A percentile compares a stretch with the other conserved stretches of the same genome.
Conservation (phyloP, 495 filamentous ascomycete species). For the Oidiodendron maius region DNA sequence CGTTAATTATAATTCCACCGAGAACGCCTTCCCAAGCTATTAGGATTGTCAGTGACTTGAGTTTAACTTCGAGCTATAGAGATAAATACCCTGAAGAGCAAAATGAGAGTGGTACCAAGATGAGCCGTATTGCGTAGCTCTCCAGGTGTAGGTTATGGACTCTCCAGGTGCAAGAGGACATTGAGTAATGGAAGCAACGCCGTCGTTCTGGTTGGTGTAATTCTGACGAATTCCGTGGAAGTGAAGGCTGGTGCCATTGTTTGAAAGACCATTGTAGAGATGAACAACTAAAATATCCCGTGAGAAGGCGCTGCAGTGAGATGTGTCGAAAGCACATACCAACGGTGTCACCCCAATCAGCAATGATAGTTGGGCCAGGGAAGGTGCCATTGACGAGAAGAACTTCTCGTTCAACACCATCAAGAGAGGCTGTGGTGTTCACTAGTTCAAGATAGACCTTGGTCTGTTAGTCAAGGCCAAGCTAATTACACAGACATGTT, state of each 20-base stretch:
- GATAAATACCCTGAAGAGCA: slow-evolving; percentile 34
- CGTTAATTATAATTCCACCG: slow-evolving; percentile 40
- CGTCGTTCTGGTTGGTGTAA: slow-evolving; percentile 55
- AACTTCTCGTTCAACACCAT: slow-evolving; percentile 36
- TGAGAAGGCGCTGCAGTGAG: background rate
- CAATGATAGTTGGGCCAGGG: slow-evolving; percentile 24
- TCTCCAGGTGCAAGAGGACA: slow-evolving; percentile 56
- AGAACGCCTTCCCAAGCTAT: slow-evolving; percentile 50
- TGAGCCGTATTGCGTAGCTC: slow-evolving; percentile 36
- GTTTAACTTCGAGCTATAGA: too few relatives aligned
- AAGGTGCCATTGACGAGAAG: slow-evolving; percentile 19
- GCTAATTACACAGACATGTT: too few relatives aligned
- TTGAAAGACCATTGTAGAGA: slow-evolving; percentile 12
- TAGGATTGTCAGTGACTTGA: too few relatives aligned
- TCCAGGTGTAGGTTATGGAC: slow-evolving; percentile 42
- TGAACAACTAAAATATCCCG: slow-evolving; percentile 1
- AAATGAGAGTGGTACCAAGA: slow-evolving; percentile 39
- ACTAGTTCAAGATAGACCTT: slow-evolving; percentile 35
- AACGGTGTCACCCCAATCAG: slow-evolving; percentile 36
- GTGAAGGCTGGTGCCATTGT: slow-evolving; percentile 38
- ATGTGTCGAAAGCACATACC: background rate
- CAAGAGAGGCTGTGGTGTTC: slow-evolving; percentile 39
- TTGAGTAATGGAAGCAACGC: slow-evolving; percentile 29
- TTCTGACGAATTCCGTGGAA: slow-evolving; percentile 64
- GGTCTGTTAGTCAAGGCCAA: too few relatives aligned